These are phyloP conservation scores for Leptographium galeiforme DNA, from an alignment of 2,329 filamentous ascomycete species.

Conservation along the genomic window DNA sequence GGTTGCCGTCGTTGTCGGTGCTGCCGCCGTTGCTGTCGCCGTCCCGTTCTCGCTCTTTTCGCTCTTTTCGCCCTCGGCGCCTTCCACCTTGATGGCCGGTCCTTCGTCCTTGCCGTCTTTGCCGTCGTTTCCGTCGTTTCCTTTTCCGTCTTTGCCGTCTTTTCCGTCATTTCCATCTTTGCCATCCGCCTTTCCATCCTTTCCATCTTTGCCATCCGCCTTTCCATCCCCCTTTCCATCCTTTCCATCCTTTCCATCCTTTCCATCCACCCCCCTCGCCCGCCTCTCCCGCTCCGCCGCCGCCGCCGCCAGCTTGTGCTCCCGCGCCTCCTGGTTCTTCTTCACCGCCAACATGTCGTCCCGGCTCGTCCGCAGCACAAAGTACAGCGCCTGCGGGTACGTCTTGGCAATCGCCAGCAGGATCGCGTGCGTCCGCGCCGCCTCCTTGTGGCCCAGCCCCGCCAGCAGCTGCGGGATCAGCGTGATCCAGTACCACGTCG, in stretches of 20 bases:
- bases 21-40: slow-evolving; percentile 6
- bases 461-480: slow-evolving; percentile 95
- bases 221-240: too few relatives aligned
- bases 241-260: too few relatives aligned
- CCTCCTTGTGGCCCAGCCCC: slow-evolving; percentile 83
- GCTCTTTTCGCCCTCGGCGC: slow-evolving; percentile 21
- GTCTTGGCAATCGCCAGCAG: slow-evolving; percentile 88
- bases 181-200: too few relatives aligned
- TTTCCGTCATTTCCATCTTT: too few relatives aligned
- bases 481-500: slow-evolving; percentile 99
- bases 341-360: slow-evolving; percentile 91
- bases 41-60: slow-evolving; percentile 17
- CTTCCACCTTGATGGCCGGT: not conserved
- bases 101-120: too few relatives aligned
- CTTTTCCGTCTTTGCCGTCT: too few relatives aligned
- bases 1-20: not conserved
- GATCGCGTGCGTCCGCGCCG: slow-evolving; percentile 71
- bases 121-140: too few relatives aligned
- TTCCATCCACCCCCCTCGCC: too few relatives aligned
- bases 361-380: slow-evolving; percentile 80
- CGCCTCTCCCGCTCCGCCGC: not conserved
- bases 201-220: too few relatives aligned
- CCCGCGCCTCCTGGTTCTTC: slow-evolving; percentile 71
- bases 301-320: slow-evolving; percentile 30
- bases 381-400: slow-evolving; percentile 92